Evolutionary conservation across 257 asterid genomes (phyloP), one percentile per base, ranked within the genome.

Genomic region (Nicotiana tomentosiformis): DNA sequence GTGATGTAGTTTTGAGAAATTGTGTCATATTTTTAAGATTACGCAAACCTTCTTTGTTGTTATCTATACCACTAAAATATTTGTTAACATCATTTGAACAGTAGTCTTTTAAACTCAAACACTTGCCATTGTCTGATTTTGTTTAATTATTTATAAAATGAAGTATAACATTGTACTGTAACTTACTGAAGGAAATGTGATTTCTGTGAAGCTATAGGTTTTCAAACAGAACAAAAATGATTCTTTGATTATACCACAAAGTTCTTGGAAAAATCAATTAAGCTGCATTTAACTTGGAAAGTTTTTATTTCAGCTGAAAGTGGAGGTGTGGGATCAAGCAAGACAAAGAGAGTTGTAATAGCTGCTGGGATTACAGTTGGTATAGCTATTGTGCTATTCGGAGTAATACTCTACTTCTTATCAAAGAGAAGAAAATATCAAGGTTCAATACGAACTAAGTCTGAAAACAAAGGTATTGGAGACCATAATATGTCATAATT

Each of bases 351-450:
- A 78, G 84, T 68, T 81, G 60, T 77, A 30, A 84, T 70, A 86
- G 70, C 88, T 65, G 87, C 79, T 62, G 92, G 92, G 66, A 86
- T 90, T 53, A 46, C 84, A 30, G 83, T 82, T 67, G 94, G 91
- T 78, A 49, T 80, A 61, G 93, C 87, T 9, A 58, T 88, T 33
- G 8, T 90, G 29, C 77, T 93, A 26, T 35, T 77, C 33, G 86
- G 82, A 66, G 10, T 88, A 4, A 84, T 83, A 78, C 7, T 86
- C 66, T 90, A 66, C 84, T 58, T 89, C 26, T n/a, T 84, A 20
- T 84, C 87, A 91, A 91, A 87, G 89, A 92, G 88, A 64, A 80
- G 82, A 77, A 88, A 81, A 82, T 69, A 88, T 12, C 77, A 61
- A 37, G 8, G 58, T 7, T 81, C 82, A 17, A 55, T 39, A 60